Conservation (phyloP, 2,329 filamentous ascomycete genomes). For the Neurospora crassa region DNA sequence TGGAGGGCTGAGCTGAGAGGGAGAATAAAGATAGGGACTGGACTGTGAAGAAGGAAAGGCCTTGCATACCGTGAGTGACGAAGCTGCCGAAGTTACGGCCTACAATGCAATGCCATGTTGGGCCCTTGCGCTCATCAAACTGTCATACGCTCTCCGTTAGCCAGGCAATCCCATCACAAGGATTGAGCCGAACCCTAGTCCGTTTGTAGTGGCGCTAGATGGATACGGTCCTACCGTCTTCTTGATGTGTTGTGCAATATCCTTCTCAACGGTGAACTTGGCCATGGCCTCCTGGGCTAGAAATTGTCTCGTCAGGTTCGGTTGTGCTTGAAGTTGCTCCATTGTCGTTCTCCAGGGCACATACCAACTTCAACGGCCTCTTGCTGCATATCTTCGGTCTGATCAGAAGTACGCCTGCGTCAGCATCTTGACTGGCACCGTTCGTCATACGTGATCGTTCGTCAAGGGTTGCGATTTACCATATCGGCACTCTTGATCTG, state of each 20-base stretch:
- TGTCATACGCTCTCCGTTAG: slow-evolving; percentile 28
- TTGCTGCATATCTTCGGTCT: slow-evolving; percentile 96
- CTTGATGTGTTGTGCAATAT: slow-evolving; percentile 94
- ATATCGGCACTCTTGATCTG: slow-evolving; percentile 98
- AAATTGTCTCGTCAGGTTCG: slow-evolving; percentile 18
- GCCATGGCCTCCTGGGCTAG: slow-evolving; percentile 51
- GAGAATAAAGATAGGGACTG: neutral
- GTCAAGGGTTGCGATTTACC: slow-evolving; percentile 46
- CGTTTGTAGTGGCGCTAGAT: neutral
- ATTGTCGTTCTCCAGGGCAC: slow-evolving; percentile 27
- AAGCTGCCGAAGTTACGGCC: slow-evolving; percentile 98
- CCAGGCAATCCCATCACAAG: neutral
- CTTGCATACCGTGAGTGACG: slow-evolving; percentile 77
- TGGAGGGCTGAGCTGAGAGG: neutral
- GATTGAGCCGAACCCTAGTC: slow-evolving; percentile 1
- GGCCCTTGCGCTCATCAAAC: slow-evolving; percentile 95
- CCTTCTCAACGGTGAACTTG: slow-evolving; percentile 60
- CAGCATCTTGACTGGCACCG: neutral
- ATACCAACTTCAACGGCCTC: slow-evolving; percentile 93
- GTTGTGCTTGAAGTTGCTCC: slow-evolving; percentile 5
- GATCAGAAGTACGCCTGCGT: slow-evolving; percentile 7
- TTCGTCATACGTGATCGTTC: neutral
- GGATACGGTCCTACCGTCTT: slow-evolving; percentile 54
- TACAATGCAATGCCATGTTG: slow-evolving; percentile 99
- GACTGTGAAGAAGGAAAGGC: slow-evolving; percentile 1